Conservation (phyloP, 1,284 basidiomycete genomes). For the Pulchroboletus neoregius region DNA sequence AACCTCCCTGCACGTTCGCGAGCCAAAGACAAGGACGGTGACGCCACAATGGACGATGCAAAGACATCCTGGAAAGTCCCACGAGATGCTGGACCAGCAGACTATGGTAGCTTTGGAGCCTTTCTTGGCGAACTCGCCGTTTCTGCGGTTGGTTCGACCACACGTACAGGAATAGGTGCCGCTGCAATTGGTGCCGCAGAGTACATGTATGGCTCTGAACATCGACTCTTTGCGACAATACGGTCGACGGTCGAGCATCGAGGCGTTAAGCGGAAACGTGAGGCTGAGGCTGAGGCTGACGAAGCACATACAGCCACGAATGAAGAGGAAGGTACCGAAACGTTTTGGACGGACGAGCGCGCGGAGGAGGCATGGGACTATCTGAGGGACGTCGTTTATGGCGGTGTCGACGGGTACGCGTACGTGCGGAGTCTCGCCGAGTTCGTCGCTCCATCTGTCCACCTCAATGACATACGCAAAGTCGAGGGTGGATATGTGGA, state of each 20-base stretch:
- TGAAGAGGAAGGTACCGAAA: slow-evolving; percentile 6
- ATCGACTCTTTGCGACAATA: slow-evolving; percentile 36
- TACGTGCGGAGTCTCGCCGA: slow-evolving; percentile 71
- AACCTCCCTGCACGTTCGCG: slow-evolving; percentile 42
- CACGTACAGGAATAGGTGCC: not conserved
- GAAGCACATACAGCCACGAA: slow-evolving; percentile 10
- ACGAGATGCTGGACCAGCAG: slow-evolving; percentile 49
- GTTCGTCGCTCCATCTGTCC: slow-evolving; percentile 42
- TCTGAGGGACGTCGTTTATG: slow-evolving; percentile 67
- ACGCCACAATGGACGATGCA: slow-evolving; percentile 31
- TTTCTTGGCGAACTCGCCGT: slow-evolving; percentile 37
- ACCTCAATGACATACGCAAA: slow-evolving; percentile 3
- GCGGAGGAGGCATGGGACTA: slow-evolving; percentile 58
- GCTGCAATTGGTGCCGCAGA: not conserved
- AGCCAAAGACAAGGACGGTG: slow-evolving; percentile 52
- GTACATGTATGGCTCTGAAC: slow-evolving; percentile 33
- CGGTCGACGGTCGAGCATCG: slow-evolving; percentile 29
- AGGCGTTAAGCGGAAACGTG: slow-evolving; percentile 17
- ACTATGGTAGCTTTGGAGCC: slow-evolving; percentile 58
- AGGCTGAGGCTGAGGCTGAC: not conserved
- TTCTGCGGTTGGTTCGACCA: slow-evolving; percentile 13
- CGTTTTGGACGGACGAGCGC: slow-evolving; percentile 48
- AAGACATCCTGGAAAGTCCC: slow-evolving; percentile 41
- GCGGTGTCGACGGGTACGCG: slow-evolving; percentile 66
- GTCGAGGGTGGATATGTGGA: not conserved